These are phyloP conservation scores for Hypsizygus ulmarius DNA, from an alignment of 1,284 basidiomycete genomes.

Conservation along the genomic window DNA sequence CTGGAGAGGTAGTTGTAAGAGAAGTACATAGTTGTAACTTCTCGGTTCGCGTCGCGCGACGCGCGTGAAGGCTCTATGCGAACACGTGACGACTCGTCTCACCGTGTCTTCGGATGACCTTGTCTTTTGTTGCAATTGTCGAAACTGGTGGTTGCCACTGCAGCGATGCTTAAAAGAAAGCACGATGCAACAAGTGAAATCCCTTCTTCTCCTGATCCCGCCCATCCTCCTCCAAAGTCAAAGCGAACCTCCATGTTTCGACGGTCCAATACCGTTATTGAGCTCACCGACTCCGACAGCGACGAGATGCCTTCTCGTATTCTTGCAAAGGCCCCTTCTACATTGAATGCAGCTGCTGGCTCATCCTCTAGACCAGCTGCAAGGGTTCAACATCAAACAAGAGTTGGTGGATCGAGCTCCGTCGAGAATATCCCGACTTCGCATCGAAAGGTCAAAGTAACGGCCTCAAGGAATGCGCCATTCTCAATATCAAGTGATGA, in stretches of 20 bases:
- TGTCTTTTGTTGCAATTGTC: background rate
- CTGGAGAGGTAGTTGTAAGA: too few species aligned
- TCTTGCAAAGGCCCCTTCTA: slow-evolving; percentile 3
- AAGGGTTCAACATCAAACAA: background rate
- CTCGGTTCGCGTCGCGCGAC: too few species aligned
- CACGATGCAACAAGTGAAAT: slow-evolving; percentile 20
- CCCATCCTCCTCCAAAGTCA: background rate
- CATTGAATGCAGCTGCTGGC: slow-evolving; percentile 10
- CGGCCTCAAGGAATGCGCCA: slow-evolving; percentile 10
- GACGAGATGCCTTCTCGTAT: slow-evolving; percentile 15
- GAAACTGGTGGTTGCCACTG: background rate
- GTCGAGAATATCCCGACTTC: slow-evolving; percentile 15
- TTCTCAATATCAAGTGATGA: slow-evolving; percentile 29
- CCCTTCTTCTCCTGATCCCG: slow-evolving; percentile 25
- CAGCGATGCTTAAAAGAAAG: background rate
- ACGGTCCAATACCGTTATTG: slow-evolving; percentile 21
- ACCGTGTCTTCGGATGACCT: too few species aligned
- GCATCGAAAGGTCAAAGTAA: slow-evolving; percentile 12
- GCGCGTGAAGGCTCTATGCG: too few species aligned
- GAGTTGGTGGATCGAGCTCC: slow-evolving; percentile 10
- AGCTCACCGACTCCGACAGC: slow-evolving; percentile 30
- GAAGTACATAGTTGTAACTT: too few species aligned
- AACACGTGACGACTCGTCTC: too few species aligned
- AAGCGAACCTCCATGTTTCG: background rate
- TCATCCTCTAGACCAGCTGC: slow-evolving; percentile 14